Evolutionary conservation across 352 stramenopile genomes (phyloP).

Genomic region (Phytophthora brassicae): DNA sequence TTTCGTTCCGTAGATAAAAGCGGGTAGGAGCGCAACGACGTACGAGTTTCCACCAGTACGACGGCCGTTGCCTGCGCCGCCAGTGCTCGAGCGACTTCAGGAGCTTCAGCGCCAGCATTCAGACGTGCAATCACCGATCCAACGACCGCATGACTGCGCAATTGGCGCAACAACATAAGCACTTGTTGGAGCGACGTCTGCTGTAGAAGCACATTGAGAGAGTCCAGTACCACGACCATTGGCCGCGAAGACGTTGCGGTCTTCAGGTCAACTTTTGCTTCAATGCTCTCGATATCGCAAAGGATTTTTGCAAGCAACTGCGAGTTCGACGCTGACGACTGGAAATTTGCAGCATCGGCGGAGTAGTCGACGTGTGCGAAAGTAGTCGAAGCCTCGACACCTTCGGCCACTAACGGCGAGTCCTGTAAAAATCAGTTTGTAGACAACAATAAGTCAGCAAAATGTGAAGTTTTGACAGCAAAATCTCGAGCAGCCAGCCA

Average conservation of each 20-base stretch:
- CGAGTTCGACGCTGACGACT: constrained; percentile 1
- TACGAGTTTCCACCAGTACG: constrained; percentile 55
- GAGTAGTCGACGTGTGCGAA: constrained; percentile 52
- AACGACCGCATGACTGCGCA: constrained; percentile 34
- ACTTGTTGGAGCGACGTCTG: constrained; percentile 45
- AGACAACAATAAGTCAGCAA: background rate
- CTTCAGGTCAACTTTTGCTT: constrained; percentile 9
- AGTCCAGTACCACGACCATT: constrained; percentile 64
- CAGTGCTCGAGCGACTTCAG: constrained; percentile 29
- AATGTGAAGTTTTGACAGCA: too few species aligned
- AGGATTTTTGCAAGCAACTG: constrained; percentile 35
- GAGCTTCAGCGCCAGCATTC: constrained; percentile 38
- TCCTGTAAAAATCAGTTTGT: constrained; percentile 24
- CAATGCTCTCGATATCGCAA: constrained; percentile 26
- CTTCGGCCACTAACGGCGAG: constrained; percentile 17
- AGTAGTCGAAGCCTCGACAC: constrained; percentile 30
- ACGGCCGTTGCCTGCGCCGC: constrained; percentile 47
- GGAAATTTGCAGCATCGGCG: constrained; percentile 29
- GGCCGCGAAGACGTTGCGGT: constrained; percentile 31
- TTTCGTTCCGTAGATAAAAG: constrained; percentile 61
- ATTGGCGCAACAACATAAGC: constrained; percentile 40
- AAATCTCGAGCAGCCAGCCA: background rate
- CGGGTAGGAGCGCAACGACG: constrained; percentile 55
- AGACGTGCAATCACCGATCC: constrained; percentile 52
- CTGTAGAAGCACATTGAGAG: constrained; percentile 62